These are phyloP conservation scores for Sinapis alba DNA, from an alignment of 441 rosid species.

Conservation along the genomic window DNA sequence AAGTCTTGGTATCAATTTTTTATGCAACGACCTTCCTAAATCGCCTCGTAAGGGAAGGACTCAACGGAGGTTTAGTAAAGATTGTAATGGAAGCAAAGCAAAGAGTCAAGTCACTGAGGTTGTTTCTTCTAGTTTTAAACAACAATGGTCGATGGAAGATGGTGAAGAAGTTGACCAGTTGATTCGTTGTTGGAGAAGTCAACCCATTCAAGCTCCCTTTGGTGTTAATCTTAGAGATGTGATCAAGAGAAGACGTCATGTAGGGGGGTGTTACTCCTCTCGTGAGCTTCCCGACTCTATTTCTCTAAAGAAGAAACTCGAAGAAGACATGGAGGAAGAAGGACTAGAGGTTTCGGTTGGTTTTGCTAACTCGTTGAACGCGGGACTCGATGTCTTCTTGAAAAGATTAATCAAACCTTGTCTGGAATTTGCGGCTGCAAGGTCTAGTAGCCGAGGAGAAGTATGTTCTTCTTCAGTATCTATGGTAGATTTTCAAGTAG, in stretches of 20 bases:
- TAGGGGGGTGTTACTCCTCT: constrained; percentile 40
- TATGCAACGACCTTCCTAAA: neutral
- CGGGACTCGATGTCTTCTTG: constrained; percentile 50
- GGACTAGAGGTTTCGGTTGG: constrained; percentile 55
- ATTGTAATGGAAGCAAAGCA: neutral
- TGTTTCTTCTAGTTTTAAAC: constrained; percentile 56
- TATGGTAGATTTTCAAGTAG: constrained; percentile 52
- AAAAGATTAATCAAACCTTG: constrained; percentile 62
- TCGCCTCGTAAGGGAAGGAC: neutral
- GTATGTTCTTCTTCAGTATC: constrained; percentile 27
- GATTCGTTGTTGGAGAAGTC: constrained; percentile 43
- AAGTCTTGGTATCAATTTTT: neutral
- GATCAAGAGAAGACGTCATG: constrained; percentile 19
- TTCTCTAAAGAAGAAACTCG: constrained; percentile 49
- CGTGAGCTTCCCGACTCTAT: constrained; percentile 52
- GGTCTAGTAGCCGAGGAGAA: constrained; percentile 29
- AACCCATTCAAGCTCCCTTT: constrained; percentile 53
- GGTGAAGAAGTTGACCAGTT: constrained; percentile 65
- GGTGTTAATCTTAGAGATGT: constrained; percentile 43
- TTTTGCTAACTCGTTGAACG: constrained; percentile 53
- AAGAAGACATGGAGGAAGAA: too few relatives aligned
- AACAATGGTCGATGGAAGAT: constrained; percentile 56
- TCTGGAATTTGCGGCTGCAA: constrained; percentile 51
- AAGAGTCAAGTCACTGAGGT: constrained; percentile 50
- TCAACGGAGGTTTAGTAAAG: neutral